phyloP scores from a whole-genome alignment of 345 rosid genomes.

The Kernera saxatilis region DNA sequence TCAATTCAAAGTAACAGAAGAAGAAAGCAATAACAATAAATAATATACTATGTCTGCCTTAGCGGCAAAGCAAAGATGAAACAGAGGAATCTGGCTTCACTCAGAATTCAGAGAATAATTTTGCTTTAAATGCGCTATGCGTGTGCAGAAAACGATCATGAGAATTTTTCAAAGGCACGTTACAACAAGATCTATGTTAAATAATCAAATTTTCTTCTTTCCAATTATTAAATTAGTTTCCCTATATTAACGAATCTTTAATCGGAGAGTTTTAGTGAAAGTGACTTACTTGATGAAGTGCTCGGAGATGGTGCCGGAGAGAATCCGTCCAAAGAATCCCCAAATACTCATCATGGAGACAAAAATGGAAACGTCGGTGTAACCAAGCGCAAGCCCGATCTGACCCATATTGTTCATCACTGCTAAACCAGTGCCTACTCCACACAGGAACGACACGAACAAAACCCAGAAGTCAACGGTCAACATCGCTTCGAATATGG shows the following conservation, averaged over 20 bases:
- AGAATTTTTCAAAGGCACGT: neutral
- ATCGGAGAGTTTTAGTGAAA: neutral
- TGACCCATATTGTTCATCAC: slow-evolving; percentile 66
- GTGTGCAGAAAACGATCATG: neutral
- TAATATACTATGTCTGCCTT: slow-evolving; percentile 2
- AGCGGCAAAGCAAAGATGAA: slow-evolving; percentile 14
- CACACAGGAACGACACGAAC: slow-evolving; percentile 52
- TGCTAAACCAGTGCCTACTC: slow-evolving; percentile 52
- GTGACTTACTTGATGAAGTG: slow-evolving; percentile 39
- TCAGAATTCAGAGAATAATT: neutral
- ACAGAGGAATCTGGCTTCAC: slow-evolving; percentile 2
- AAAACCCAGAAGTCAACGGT: slow-evolving; percentile 57
- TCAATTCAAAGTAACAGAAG: slow-evolving; percentile 2
- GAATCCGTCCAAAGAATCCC: slow-evolving; percentile 58
- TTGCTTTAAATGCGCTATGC: neutral
- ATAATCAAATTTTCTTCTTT: no score
- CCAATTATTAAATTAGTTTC: neutral
- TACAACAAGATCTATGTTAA: neutral
- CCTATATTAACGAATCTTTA: neutral
- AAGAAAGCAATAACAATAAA: slow-evolving; percentile 25
- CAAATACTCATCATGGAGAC: slow-evolving; percentile 59
- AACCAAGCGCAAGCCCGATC: slow-evolving; percentile 55
- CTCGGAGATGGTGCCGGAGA: slow-evolving; percentile 47
- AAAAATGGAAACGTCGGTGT: slow-evolving; percentile 43
- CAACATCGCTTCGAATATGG: slow-evolving; percentile 33